These are phyloP conservation scores for Lactuca sativa DNA, from an alignment of 129 eudicot genomes.

Conservation along the genomic window DNA sequence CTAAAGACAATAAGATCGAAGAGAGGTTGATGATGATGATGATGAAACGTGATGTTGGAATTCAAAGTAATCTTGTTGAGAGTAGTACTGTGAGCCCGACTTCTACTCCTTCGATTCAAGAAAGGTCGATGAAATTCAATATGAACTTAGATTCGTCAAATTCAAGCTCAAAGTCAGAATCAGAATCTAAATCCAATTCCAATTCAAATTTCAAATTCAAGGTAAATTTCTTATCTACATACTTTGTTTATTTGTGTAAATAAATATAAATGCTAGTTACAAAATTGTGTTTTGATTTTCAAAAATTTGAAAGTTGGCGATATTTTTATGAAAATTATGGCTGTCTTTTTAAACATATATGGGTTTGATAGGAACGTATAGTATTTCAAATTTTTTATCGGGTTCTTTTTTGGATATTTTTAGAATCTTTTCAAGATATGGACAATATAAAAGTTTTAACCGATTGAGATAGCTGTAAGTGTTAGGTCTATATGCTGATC, in stretches of 20 bases:
- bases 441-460: no score
- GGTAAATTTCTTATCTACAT: slow-evolving; percentile 14
- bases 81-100: slow-evolving; percentile 46
- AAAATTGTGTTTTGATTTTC: slow-evolving; percentile 15
- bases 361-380: slow-evolving; percentile 30
- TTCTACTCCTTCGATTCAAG: slow-evolving; percentile 62
- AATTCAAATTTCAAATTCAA: slow-evolving; percentile 8
- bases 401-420: neutral
- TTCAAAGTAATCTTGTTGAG: slow-evolving; percentile 48
- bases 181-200: slow-evolving; percentile 28
- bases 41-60: slow-evolving; percentile 73
- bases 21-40: slow-evolving; percentile 15
- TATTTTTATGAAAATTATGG: neutral
- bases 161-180: slow-evolving; percentile 39
- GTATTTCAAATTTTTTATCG: slow-evolving; percentile 2
- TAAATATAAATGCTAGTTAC: neutral
- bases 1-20: slow-evolving; percentile 28
- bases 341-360: slow-evolving; percentile 16
- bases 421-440: neutral
- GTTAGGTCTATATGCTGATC: neutral
- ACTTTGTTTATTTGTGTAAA: neutral
- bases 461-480: neutral
- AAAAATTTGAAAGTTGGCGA: slow-evolving; percentile 10
- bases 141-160: slow-evolving; percentile 43
- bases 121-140: slow-evolving; percentile 42